Conservation (phyloP, 2,329 filamentous ascomycete species). For the Zalaria obscura region DNA sequence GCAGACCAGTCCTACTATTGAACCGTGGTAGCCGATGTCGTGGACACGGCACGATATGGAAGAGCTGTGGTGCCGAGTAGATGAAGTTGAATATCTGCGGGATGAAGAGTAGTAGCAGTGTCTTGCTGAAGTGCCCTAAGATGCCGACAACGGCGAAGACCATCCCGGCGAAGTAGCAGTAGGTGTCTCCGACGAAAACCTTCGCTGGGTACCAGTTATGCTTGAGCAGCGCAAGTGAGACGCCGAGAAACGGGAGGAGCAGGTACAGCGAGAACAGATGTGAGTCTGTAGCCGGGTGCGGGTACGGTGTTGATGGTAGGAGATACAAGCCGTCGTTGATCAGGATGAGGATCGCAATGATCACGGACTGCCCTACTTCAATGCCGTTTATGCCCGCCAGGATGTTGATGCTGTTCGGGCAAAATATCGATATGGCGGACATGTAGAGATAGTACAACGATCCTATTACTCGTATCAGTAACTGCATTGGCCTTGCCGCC, state of each 20-base stretch:
- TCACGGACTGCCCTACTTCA: constrained; percentile 85
- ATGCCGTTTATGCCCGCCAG: constrained; percentile 98
- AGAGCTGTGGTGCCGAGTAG: constrained; percentile 85
- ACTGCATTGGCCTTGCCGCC: too few relatives aligned
- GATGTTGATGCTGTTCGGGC: constrained; percentile 98
- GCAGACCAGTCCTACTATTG: constrained; percentile 67
- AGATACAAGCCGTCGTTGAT: constrained; percentile 86
- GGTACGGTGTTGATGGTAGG: constrained; percentile 47
- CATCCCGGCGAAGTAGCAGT: constrained; percentile 99
- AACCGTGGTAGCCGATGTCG: constrained; percentile 83
- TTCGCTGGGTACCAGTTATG: constrained; percentile 95
- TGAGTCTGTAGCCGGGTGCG: constrained; percentile 87
- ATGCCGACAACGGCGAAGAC: constrained; percentile 96
- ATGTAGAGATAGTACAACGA: constrained; percentile 85
- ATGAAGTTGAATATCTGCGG: constrained; percentile 95
- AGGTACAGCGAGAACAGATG: constrained; percentile 95
- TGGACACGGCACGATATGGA: constrained; percentile 79
- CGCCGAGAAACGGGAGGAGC: constrained; percentile 83
- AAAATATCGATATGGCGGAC: constrained; percentile 92
- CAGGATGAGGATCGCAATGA: constrained; percentile 71
- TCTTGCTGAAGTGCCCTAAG: constrained; percentile 95
- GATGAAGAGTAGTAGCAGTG: constrained; percentile 74
- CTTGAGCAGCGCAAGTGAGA: constrained; percentile 68
- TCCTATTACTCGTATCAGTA: constrained; percentile 13
- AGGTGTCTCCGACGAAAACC: constrained; percentile 96